Conservation (phyloP, 495 filamentous ascomycete species). For the Polyplosphaeria fusca region DNA sequence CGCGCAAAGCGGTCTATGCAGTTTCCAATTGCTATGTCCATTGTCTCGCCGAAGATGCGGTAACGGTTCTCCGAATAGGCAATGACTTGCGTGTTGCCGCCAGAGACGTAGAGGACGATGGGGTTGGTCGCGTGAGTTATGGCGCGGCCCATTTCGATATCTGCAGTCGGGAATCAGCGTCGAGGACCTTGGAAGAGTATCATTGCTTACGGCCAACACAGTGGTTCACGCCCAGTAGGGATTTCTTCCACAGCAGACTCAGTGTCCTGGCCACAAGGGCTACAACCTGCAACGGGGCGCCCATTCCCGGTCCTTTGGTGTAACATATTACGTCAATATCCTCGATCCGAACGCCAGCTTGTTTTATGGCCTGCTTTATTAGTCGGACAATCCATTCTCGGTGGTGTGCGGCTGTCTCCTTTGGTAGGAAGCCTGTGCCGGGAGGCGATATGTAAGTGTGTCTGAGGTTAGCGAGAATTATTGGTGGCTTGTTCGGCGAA, state of each 20-base stretch:
- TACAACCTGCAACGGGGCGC: constrained; percentile 84
- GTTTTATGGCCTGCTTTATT: constrained; percentile 69
- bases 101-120: constrained; percentile 91
- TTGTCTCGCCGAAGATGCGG: constrained; percentile 94
- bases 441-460: constrained; percentile 91
- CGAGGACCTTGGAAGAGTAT: neutral
- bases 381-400: constrained; percentile 76
- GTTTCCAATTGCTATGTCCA: constrained; percentile 97
- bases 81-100: constrained; percentile 97
- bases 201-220: constrained; percentile 76
- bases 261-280: constrained; percentile 82
- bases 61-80: constrained; percentile 92
- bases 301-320: constrained; percentile 95
- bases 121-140: constrained; percentile 92
- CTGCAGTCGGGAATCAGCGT: constrained; percentile 37
- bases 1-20: constrained; percentile 95
- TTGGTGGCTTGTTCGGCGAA: constrained; percentile 51
- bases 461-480: constrained; percentile 87
- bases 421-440: constrained; percentile 91
- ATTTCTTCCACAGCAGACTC: constrained; percentile 79
- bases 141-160: constrained; percentile 94
- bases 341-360: constrained; percentile 57
- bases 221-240: constrained; percentile 90
- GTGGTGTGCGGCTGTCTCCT: constrained; percentile 93
- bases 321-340: constrained; percentile 92